Evolutionary conservation across 1,284 basidiomycete genomes (phyloP), one percentile per base, ranked within the genome.

Genomic region (Takashimella tepidaria): DNA sequence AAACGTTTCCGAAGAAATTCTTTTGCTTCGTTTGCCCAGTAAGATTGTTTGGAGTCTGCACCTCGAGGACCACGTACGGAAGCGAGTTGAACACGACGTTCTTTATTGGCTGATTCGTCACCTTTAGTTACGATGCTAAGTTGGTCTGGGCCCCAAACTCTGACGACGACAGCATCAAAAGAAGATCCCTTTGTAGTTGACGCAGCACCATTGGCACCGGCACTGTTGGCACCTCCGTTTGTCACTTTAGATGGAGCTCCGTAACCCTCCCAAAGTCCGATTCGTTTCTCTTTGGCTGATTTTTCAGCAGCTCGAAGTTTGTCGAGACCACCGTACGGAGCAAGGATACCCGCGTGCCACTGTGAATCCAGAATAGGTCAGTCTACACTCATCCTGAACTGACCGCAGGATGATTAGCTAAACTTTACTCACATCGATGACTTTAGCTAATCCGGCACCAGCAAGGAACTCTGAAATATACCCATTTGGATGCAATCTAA

Each of bases 321-420:
- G 68, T 93, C 89, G 83, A 95, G 91, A 13, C 84, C 85, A 26
- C 89, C 87, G 57, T 80, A 79, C 56, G 80, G 81, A 2, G 89
- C 83, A 41, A 98, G 83, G 81, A 98, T 88, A 27, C 93, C 95
- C 12, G 92, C 92, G 73, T 98, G 95, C 93, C 95, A 98, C 70
- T 72, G 45, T 6, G 3, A n/a, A n/a, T n/a, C n/a, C n/a, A n/a
- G n/a, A n/a, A n/a, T n/a, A n/a, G n/a, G n/a, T n/a, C n/a, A n/a
- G n/a, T n/a, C n/a, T n/a, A n/a, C n/a, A n/a, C n/a, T n/a, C n/a
- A n/a, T n/a, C n/a, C n/a, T n/a, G n/a, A n/a, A n/a, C n/a, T n/a
- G n/a, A 46, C 51, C 22, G 47, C 40, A 37, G 43, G 22, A 23
- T 6, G 12, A 24, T 4, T 12, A 21, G 2, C 0, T 31, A 20